Evolutionary conservation across 495 filamentous ascomycete genomes (phyloP).

Genomic region (Neurospora pannonica): DNA sequence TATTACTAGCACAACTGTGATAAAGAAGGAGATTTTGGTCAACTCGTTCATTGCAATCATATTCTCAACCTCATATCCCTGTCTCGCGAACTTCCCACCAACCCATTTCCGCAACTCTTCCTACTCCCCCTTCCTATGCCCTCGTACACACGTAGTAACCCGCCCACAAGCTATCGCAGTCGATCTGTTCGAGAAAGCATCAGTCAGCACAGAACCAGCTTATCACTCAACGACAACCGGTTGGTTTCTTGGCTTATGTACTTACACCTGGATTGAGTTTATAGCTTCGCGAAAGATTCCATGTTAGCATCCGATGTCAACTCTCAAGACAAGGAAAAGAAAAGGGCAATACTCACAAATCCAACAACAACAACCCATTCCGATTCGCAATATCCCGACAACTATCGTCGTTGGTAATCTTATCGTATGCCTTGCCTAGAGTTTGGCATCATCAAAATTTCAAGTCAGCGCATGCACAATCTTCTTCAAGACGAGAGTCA

Average conservation of each 20-base stretch:
- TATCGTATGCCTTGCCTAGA: conserved; percentile 7
- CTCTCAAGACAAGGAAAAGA: not conserved
- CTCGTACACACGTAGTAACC: conserved; percentile 22
- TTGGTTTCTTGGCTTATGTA: not conserved
- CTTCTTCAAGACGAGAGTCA: not conserved
- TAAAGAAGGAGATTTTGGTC: not conserved
- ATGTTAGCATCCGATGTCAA: not conserved
- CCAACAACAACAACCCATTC: conserved; percentile 6
- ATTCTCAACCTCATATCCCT: not conserved
- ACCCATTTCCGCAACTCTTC: not conserved
- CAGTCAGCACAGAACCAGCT: too few relatives aligned
- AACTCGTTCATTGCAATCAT: not conserved
- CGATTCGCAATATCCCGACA: conserved; percentile 9
- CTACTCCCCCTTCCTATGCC: not conserved
- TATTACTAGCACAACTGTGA: not conserved
- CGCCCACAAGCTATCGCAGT: not conserved
- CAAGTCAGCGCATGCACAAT: not conserved
- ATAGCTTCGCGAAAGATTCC: conserved; percentile 5
- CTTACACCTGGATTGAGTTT: conserved; percentile 19
- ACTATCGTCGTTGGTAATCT: conserved; percentile 1
- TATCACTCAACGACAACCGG: too few relatives aligned
- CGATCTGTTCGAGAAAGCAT: too few relatives aligned
- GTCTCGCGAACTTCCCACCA: not conserved
- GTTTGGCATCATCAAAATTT: too few relatives aligned
- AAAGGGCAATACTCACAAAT: conserved; percentile 9